Base-by-base conservation (phyloP, 805 yeast species). In the Priceomyces fermenticarens region DNA sequence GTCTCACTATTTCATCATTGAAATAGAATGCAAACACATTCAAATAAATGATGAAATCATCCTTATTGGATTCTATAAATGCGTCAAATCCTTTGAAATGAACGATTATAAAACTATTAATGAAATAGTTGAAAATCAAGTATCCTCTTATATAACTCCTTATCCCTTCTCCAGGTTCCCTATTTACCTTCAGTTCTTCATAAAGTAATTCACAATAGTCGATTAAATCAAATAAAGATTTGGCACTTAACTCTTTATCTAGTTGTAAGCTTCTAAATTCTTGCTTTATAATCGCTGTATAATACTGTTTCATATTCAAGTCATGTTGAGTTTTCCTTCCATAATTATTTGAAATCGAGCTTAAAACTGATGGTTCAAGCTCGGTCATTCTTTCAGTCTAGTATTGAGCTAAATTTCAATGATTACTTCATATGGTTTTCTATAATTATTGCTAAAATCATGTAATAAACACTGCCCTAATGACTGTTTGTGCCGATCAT, bases 61-160 rank as follows among this genome's bases (percentile, higher is more conserved):
- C 57, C 41, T 60, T 68, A 39, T 54, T 58, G 10, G 57, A 49
- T 39, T 60, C 64, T 35, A 70, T 64, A 42, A 70, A 70, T 33
- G 54, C 51, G 44, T 63, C 69, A 43, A 70, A 70, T 3, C 75
- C 75, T 39, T 60, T 55, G 53, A 65, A 70, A 44, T 69, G 70
- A 36, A 67, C 39, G 69, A 70, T 65, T 38, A 70, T 61, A 44
- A 67, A 65, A 43, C 67, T 63, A 46, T 66, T 70, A 35, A 70
- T 64, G 47, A 66, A 69, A 47, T 69, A 70, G 50, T 65, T 67
- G 55, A 69, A 65, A 27, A 70, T 62, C 42, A 70, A 53, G 51
- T 58, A 70, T 4, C 73, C 71, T 41, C 58, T 58, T 26, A 67
- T 56, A 47, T 67, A 70, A 32, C 36, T 33, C 30, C 48, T 49